Evolutionary conservation across 345 rosid genomes (phyloP), one percentile per base, ranked within the genome.

Genomic region (Gossypium longicalyx): DNA sequence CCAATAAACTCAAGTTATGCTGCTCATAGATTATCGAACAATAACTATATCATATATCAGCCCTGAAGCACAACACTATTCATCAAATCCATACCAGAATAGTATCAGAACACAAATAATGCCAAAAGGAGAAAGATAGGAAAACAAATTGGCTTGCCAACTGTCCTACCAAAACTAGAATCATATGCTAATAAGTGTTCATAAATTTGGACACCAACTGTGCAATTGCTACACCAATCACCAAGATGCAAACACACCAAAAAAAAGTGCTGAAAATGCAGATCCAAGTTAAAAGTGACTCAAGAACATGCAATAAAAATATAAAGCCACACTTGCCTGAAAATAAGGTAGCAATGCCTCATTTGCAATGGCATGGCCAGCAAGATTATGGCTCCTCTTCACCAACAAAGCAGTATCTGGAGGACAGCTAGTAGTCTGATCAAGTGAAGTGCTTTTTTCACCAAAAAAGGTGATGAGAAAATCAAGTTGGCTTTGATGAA

Each of bases 311-410:
- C n/a, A 27, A 43, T 43, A 69, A 67, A 48, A 59, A 79, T 38
- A 73, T 49, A 29, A 76, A 29, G 54, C 17, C 76, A 12, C 65
- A 76, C 84, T 85, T 79, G 87, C 99, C 99, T 93, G 99, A 79
- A 95, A 90, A 87, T 86, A 95, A 51, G 99, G 99, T 76, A 95
- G 98, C 85, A 95, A 83, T 61, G 98, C 98, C 80, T 95, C 99
- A 48, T 83, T 89, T 63, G 82, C 87, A 82, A 88, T 80, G 73
- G 75, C 76, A 74, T 83, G 86, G 57, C 83, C 83, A 12, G 76
- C 70, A 79, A 77, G 59, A 74, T 75, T 76, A 81, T 68, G 54
- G 53, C 82, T 71, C 58, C 74, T 77, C 38, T 68, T 20, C 19
- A 70, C 74, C 17, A 77, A 71, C 75, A 80, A 67, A 78, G 70